Evolutionary conservation across 1,284 basidiomycete genomes (phyloP), one percentile per base, ranked within the genome.

Genomic region (Ceratobasidium sp.): DNA sequence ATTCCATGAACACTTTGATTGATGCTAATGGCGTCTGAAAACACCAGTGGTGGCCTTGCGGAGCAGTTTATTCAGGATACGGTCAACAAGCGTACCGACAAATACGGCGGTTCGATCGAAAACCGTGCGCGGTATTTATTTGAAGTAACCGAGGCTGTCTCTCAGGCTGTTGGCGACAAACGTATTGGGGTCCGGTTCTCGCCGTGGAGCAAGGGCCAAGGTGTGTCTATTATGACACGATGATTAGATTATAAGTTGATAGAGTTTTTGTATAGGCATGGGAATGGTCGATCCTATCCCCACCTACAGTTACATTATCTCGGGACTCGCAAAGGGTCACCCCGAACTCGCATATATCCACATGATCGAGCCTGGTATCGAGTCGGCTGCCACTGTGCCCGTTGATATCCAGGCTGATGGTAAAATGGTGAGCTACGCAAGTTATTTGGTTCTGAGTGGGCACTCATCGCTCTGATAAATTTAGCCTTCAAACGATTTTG

Each of bases 81-180:
- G 45, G 78, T 78, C 45, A 84, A 84, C 79, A 78, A 81, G 60
- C 82, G 84, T 45, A 82, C 81, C 4, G 84, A 85, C 77, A 73
- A 78, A 18, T 85, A 82, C 77, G 83, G 83, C 6, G 83, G 83
- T 5, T 79, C 79, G 2, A 50, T 83, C 59, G 81, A 82, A 76
- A 84, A 84, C 77, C 78, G 84, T 57, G 72, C 77, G 2, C 78
- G 81, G 21, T 84, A 84, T 78, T 74, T 79, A 3, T 78, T 82
- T 14, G 79, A 80, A 72, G 79, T 82, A 18, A 76, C 81, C 36
- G 77, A 80, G 14, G 80, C 80, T 21, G 77, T 82, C 52, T 74
- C 73, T 53, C 74, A 76, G 8, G 81, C 81, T 4, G 78, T 84
- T 50, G 84, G 83, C 5, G 75, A 77, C 21, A 79, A 81, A 18